These are phyloP conservation scores for Amanita fuliginea DNA, from an alignment of 768 basidiomycete species.

Conservation along the genomic window DNA sequence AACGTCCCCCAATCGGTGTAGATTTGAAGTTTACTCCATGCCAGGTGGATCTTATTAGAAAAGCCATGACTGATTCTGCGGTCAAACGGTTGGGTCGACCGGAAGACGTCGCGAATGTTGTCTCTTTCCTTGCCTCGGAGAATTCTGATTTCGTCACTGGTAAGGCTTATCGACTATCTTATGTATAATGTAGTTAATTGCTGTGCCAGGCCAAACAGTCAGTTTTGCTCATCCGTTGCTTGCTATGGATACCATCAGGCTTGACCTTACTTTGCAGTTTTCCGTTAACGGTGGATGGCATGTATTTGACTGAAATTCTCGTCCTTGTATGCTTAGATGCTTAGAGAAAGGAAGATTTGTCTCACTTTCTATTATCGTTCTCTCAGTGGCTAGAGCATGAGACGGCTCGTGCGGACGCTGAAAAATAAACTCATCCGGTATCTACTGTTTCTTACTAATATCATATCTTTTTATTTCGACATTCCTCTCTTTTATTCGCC, in stretches of 20 bases:
- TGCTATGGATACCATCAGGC: neutral
- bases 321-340: too few species aligned
- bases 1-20: neutral
- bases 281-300: neutral
- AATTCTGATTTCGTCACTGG: conserved; percentile 15
- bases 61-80: neutral
- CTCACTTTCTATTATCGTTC: too few species aligned
- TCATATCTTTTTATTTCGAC: too few species aligned
- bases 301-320: neutral
- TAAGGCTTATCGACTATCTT: neutral
- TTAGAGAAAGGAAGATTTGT: too few species aligned
- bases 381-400: too few species aligned
- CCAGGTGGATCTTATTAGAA: neutral
- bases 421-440: too few species aligned
- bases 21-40: neutral
- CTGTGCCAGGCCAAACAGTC: neutral
- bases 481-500: too few species aligned
- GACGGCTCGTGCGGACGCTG: too few species aligned
- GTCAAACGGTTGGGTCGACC: conserved; percentile 6
- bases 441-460: too few species aligned
- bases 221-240: neutral
- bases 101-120: conserved; percentile 24
- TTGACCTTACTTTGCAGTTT: neutral
- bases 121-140: conserved; percentile 23
- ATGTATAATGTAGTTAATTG: too few species aligned